phyloP scores from a whole-genome alignment of 202 grass and related monocot species.

The Saccharum hybrid region DNA sequence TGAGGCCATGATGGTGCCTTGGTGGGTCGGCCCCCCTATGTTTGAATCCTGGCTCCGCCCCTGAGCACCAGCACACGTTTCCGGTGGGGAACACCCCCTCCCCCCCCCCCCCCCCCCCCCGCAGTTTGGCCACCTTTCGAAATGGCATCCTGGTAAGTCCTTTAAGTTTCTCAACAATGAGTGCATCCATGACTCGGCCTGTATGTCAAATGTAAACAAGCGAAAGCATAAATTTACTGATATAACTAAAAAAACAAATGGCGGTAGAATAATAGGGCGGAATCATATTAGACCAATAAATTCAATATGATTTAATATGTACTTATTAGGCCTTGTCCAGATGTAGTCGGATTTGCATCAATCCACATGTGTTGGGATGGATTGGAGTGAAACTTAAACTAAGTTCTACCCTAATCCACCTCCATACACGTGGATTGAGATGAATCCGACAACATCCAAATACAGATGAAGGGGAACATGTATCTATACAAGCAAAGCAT shows the following conservation, averaged over 20 bases:
- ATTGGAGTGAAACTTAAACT: neutral
- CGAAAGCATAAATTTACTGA: neutral
- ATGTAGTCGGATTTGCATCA: too few relatives aligned
- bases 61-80: neutral
- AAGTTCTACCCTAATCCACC: too few relatives aligned
- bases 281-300: neutral
- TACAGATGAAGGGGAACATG: neutral
- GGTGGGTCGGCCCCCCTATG: too few relatives aligned
- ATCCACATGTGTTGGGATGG: too few relatives aligned
- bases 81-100: too few relatives aligned
- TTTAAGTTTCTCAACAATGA: neutral
- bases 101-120: neutral
- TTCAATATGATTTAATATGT: neutral
- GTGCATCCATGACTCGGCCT: neutral
- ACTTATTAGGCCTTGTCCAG: neutral
- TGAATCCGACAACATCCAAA: too few relatives aligned
- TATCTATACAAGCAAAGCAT: neutral
- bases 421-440: too few relatives aligned
- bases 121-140: neutral
- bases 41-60: too few relatives aligned
- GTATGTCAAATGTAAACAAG: neutral
- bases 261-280: neutral
- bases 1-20: too few relatives aligned
- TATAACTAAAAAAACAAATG: neutral
- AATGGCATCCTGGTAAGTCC: neutral